Evolutionary conservation across 148 eudicot species (phyloP), one percentile per base, ranked within the genome.

Genomic region (Rhododendron williamsianum): DNA sequence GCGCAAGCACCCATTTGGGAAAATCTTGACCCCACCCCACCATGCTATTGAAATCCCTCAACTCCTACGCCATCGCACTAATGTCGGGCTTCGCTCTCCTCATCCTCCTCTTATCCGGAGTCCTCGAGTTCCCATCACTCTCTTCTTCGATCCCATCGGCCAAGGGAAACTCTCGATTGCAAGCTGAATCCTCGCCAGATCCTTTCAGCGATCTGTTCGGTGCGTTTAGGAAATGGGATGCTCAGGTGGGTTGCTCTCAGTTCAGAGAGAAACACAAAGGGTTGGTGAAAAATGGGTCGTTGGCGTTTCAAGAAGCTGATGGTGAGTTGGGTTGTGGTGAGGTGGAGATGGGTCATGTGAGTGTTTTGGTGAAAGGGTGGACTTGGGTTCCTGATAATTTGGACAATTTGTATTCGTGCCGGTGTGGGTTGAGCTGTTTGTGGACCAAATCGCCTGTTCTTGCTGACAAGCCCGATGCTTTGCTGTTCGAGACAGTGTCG

Each of bases 381-480:
- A 94, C 98, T 87, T 96, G 99, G 99, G 91, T 96, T 81, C 99
- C 97, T 86, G 97, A 96, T 92, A 96, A 94, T 91, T 82, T 94
- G 93, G 97, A 96, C 87, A 92, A 92, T 91, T 86, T 96, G 93
- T 93, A 94, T 88, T 86, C 88, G 30, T 96, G 99, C 89, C 85
- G 90, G 41, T 96, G 98, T 84, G 99, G 95, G 91, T 83, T 94
- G 92, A 93, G 91, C 81, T 96, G 99, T 89, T 88, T 96, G 86
- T 94, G 98, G 98, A 93, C 97, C 80, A 96, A 96, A 90, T 94
- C 98, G 79, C 9, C 85, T 38, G 92, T 96, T 89, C 92, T 96
- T 88, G 93, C 91, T 88, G 99, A 93, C 90, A 90, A 89, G 33
- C 98, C 98, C 54, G 98, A 96, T 89, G 99, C 97, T 23, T 88